phyloP scores from a whole-genome alignment of 257 asterid species.

The Solanum corneliomulleri region DNA sequence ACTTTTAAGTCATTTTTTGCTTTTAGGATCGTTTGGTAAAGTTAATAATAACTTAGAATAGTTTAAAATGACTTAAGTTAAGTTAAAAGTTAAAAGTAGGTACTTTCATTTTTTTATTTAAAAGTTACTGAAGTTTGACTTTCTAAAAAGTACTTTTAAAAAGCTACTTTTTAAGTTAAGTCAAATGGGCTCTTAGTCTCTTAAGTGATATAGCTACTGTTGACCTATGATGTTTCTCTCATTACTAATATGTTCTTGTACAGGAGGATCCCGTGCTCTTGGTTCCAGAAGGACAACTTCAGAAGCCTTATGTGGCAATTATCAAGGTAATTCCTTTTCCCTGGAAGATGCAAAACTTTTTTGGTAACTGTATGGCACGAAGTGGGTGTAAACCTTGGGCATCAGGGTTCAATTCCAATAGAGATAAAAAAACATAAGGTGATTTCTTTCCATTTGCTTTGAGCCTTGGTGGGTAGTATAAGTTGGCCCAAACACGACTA shows the following conservation, averaged over 20 bases:
- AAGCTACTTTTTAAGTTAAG: background rate
- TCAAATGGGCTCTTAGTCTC: background rate
- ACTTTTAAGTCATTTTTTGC: background rate
- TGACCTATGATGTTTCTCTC: background rate
- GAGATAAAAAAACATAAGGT: background rate
- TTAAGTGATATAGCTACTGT: background rate
- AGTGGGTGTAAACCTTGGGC: background rate
- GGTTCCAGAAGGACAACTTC: slow-evolving; percentile 48
- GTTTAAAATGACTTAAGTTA: background rate
- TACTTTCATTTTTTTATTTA: background rate
- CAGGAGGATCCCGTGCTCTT: slow-evolving; percentile 91
- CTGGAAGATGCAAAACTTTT: background rate
- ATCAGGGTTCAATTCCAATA: background rate
- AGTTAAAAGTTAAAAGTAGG: background rate
- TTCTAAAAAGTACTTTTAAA: background rate
- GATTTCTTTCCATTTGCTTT: background rate
- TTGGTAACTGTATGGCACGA: background rate
- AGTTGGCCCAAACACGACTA: background rate
- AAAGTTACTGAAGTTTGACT: background rate
- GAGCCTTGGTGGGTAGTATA: background rate
- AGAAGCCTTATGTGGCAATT: slow-evolving; percentile 89
- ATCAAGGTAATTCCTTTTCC: slow-evolving; percentile 52
- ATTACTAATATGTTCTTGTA: slow-evolving; percentile 1
- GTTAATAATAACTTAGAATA: background rate
- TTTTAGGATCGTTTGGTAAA: background rate